Evolutionary conservation across 345 rosid genomes (phyloP).

Genomic region (Hibiscus tridactylites): DNA sequence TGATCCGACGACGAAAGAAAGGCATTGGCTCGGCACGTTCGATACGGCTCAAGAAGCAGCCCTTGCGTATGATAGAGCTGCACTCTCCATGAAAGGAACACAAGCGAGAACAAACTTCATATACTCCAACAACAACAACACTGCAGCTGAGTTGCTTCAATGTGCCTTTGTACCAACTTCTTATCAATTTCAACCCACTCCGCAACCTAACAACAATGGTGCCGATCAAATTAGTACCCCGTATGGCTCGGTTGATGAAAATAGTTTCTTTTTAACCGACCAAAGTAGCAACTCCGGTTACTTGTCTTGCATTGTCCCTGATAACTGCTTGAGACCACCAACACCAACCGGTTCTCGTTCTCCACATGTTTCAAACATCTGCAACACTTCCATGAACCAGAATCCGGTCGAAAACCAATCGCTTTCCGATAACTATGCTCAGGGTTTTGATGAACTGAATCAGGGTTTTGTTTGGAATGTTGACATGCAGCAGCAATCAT

Average conservation of each 20-base stretch:
- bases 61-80: slow-evolving; percentile 92
- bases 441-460: slow-evolving; percentile 20
- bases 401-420: slow-evolving; percentile 9
- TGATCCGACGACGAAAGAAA: slow-evolving; percentile 93
- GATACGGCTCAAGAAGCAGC: slow-evolving; percentile 98
- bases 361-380: slow-evolving; percentile 1
- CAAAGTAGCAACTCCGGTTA: slow-evolving; percentile 66
- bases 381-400: background rate
- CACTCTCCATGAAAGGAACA: slow-evolving; percentile 88
- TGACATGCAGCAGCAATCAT: slow-evolving; percentile 11
- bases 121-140: slow-evolving; percentile 39
- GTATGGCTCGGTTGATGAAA: slow-evolving; percentile 12
- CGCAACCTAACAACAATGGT: background rate
- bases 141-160: no score
- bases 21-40: slow-evolving; percentile 97
- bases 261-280: slow-evolving; percentile 35
- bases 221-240: background rate
- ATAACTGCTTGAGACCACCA: slow-evolving; percentile 77
- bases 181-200: background rate
- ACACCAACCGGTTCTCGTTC: slow-evolving; percentile 12
- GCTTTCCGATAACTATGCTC: background rate
- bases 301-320: slow-evolving; percentile 89
- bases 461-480: slow-evolving; percentile 20
- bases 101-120: slow-evolving; percentile 93
- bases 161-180: background rate